phyloP scores from a whole-genome alignment of 2,329 filamentous ascomycete species.

The Alternaria gaisen region DNA sequence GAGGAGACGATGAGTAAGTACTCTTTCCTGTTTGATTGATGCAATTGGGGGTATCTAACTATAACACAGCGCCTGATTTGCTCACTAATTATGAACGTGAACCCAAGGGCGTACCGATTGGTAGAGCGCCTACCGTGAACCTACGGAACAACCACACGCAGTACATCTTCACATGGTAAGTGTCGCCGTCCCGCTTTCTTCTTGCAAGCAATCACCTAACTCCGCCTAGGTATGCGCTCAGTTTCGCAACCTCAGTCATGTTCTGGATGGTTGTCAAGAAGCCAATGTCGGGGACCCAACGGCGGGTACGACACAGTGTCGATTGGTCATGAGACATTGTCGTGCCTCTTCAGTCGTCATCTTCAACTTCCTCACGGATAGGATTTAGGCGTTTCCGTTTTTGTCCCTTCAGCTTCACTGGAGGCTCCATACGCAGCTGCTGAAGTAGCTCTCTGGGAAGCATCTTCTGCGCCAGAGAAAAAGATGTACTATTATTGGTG shows the following conservation, averaged over 20 bases:
- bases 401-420: slow-evolving; percentile 57
- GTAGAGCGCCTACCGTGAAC: slow-evolving; percentile 86
- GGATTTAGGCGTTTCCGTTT: slow-evolving; percentile 55
- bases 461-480: slow-evolving; percentile 84
- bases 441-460: slow-evolving; percentile 84
- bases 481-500: slow-evolving; percentile 74
- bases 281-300: slow-evolving; percentile 75
- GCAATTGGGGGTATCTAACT: slow-evolving; percentile 40
- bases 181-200: neutral
- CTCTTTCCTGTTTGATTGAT: slow-evolving; percentile 6
- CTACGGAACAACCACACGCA: slow-evolving; percentile 96
- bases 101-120: slow-evolving; percentile 86
- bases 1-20: slow-evolving; percentile 89
- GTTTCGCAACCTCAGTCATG: slow-evolving; percentile 89
- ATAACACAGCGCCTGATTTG: slow-evolving; percentile 74
- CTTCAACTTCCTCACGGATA: slow-evolving; percentile 55
- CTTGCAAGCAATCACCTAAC: slow-evolving; percentile 22
- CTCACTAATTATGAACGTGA: slow-evolving; percentile 78
- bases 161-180: slow-evolving; percentile 98
- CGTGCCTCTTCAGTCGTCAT: slow-evolving; percentile 50
- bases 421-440: slow-evolving; percentile 73
- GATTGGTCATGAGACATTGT: slow-evolving; percentile 67
- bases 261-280: slow-evolving; percentile 94
- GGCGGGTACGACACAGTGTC: slow-evolving; percentile 78
- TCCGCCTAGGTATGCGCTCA: slow-evolving; percentile 80